A percentile compares a stretch with the other conserved stretches of the same genome.
Conservation (phyloP, 148 eudicot species). For the Vaccinium myrtillus region DNA sequence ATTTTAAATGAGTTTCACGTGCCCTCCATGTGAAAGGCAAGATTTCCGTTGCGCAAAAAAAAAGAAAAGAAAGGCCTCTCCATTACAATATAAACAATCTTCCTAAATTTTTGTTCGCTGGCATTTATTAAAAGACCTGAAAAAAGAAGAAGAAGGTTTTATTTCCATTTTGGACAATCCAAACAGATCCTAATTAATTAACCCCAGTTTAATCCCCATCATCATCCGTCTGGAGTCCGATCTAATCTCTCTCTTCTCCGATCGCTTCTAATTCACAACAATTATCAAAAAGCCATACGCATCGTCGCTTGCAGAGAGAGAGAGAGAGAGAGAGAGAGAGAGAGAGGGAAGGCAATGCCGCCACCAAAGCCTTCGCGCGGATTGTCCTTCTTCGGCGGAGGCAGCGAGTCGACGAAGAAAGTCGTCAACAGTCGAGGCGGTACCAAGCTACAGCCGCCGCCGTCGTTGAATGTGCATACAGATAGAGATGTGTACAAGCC, state of each 20-base stretch:
- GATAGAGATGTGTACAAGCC: slow-evolving; percentile 80
- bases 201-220: not conserved
- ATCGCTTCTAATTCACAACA: not conserved
- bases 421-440: not conserved
- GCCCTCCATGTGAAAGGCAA: no score
- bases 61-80: no score
- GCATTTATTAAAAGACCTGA: not conserved
- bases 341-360: slow-evolving; percentile 34
- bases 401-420: slow-evolving; percentile 22
- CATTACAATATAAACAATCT: no score
- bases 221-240: not conserved
- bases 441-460: slow-evolving; percentile 23
- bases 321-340: not conserved
- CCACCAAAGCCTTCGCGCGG: slow-evolving; percentile 41
- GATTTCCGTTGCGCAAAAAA: no score
- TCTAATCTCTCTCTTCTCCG: not conserved
- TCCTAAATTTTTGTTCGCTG: no score
- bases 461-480: slow-evolving; percentile 49
- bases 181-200: not conserved
- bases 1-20: no score
- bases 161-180: not conserved
- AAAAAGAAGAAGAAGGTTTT: not conserved
- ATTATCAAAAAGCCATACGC: not conserved
- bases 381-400: slow-evolving; percentile 71
- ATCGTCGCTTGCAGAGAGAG: not conserved